Percentiles rank a stretch among this genome's conserved stretches.
Evolutionary conservation across 1,284 basidiomycete species (phyloP).

Genomic region (Ganoderma meredithae): DNA sequence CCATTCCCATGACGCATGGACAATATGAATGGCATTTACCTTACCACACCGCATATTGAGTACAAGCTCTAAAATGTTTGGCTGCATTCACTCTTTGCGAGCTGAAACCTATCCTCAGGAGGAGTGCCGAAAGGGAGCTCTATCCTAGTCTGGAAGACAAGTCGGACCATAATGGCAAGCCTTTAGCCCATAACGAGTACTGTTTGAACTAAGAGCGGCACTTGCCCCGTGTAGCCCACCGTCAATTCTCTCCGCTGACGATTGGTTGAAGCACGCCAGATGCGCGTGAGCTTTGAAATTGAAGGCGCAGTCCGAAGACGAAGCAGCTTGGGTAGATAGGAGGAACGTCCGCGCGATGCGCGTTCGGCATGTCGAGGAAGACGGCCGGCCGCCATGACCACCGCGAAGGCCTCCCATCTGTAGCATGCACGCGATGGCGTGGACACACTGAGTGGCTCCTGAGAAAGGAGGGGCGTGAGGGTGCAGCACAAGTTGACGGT

Average conservation of each 20-base stretch:
- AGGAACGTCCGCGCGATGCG: neutral
- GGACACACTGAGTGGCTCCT: no score
- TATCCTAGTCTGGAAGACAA: neutral
- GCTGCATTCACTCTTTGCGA: neutral
- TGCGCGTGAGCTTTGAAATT: no score
- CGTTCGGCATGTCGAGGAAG: neutral
- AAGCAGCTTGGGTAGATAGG: neutral
- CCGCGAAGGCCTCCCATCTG: no score
- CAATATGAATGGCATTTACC: neutral
- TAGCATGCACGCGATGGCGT: no score
- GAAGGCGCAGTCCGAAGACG: neutral
- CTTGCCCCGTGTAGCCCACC: neutral
- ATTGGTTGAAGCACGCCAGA: neutral
- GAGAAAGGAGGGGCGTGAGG: no score
- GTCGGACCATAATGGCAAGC: neutral
- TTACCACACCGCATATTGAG: neutral
- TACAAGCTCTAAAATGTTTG: neutral
- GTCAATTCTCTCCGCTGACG: constrained; percentile 3
- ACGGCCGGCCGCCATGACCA: no score
- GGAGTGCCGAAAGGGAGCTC: neutral
- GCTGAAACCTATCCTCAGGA: neutral
- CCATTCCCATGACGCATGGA: neutral
- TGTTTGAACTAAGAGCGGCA: neutral
- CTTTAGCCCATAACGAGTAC: neutral
- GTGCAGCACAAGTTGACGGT: no score